Evolutionary conservation across 306 rosid species (phyloP), one percentile per base, ranked within the genome.

Genomic region (Astragalus glycyphyllos): DNA sequence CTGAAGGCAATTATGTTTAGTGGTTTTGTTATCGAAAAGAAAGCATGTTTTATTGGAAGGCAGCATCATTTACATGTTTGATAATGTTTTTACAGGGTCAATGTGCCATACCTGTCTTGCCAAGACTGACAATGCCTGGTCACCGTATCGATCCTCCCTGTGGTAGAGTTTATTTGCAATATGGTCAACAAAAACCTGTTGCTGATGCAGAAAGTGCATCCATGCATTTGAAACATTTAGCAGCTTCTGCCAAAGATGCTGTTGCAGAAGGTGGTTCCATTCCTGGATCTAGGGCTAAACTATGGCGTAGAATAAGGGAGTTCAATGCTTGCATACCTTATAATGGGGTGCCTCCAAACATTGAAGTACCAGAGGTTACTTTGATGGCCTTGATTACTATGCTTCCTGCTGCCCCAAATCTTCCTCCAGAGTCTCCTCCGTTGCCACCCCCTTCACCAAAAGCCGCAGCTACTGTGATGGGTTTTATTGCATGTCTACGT

Each of bases 301-400:
- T 95, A 60, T 95, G 99, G 97, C 97, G 99, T 47, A 89, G 99
- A 91, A 95, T 95, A 79, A 87, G 99, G 83, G 99, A 95, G 91
- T 95, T 95, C 80, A 95, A 95, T 89, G 99, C 97, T 8, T 91
- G 96, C 76, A 76, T 95, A 73, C 89, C 97, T 0, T 95, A 87
- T 49, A 54, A 59, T 60, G 99, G 99, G 53, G 90, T 95, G 62
- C 97, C 89, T 77, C 80, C 74, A 37, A 87, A 84, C 83, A 86
- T 87, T 82, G 99, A 95, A 77, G 96, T 95, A 46, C 99, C 97
- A 9, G 99, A 91, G 85, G 99, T 95, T 83, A 91, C 97, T 48
- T 79, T 95, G 84, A 91, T 95, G 99, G 97, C 99, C 76, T 91
- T 95, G 83, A 91, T 95, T 68, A 95, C 96, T 35, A 91, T 95